Evolutionary conservation across 768 basidiomycete species (phyloP), one percentile per base, ranked within the genome.

Genomic region (Trametes coccinea): DNA sequence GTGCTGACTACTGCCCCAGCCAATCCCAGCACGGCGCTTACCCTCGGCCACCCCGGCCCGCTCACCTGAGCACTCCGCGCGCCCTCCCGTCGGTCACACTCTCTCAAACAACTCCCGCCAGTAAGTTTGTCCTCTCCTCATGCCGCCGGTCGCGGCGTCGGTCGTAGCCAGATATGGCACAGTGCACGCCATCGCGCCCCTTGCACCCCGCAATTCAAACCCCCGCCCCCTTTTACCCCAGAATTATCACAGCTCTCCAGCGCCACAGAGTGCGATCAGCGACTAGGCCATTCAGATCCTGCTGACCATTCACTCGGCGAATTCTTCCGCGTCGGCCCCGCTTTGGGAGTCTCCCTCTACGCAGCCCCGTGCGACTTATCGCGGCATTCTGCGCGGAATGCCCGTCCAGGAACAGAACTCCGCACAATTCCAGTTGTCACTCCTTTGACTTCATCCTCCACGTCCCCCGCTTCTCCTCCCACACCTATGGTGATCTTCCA

Each of bases 251-350:
- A 8, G 22, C 39, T 22, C 22, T 22, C 53, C 40, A 34, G 37
- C 53, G 53, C 53, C 53, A 53, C 53, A 40, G n/a, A 27, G 39
- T 4, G 17, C 53, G 40, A 40, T 53, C 40, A 17, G 53, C 17
- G 53, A 31, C 48, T 30, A 49, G 11, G 9, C 48, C 48, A 6
- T 31, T 31, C 48, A 33, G 30, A 33, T 10, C 22, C 16, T 56
- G 30, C 29, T 14, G n/a, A 43, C 41, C 45, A 56, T 37, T 46
- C 43, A 41, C 16, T 50, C 41, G 17, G 10, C 40, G 8, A 17
- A 30, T 31, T n/a, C 41, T 34, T 22, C 46, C 58, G 44, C n/a
- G 37, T 61, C 60, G 60, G 60, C 39, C 60, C 60, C 60, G 60
- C 51, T 45, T 55, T 61, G 54, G 59, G 46, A 30, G 8, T 2